phyloP scores from a whole-genome alignment of 2,329 filamentous ascomycete species.

The Zymoseptoria pseudotritici region DNA sequence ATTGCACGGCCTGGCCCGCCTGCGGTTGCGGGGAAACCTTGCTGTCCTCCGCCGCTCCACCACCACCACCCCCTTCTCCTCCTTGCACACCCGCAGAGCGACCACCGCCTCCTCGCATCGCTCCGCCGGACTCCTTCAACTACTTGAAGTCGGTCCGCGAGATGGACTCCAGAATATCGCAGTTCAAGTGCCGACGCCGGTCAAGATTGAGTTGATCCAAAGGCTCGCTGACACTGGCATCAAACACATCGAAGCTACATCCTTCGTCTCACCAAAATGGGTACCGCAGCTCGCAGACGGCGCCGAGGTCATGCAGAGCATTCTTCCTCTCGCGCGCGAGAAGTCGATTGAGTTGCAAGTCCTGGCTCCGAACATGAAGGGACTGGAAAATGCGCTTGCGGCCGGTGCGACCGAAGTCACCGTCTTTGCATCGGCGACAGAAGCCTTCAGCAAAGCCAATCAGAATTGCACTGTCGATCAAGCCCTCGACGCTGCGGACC shows the following conservation, averaged over 20 bases:
- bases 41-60: not conserved
- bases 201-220: conserved; percentile 44
- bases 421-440: conserved; percentile 37
- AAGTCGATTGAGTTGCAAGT: conserved; percentile 26
- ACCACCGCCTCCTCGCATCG: conserved; percentile 10
- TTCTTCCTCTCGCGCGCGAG: conserved; percentile 6
- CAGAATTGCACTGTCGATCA: conserved; percentile 36
- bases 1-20: not conserved
- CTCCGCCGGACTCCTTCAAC: conserved; percentile 29
- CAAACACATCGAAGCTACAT: conserved; percentile 46
- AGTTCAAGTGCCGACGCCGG: conserved; percentile 40
- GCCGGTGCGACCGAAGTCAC: conserved; percentile 33
- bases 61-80: not conserved
- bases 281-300: conserved; percentile 40
- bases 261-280: conserved; percentile 48
- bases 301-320: conserved; percentile 12
- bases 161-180: conserved; percentile 50
- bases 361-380: conserved; percentile 36
- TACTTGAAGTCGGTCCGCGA: conserved; percentile 48
- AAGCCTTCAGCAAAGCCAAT: conserved; percentile 38
- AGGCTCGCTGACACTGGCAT: conserved; percentile 42
- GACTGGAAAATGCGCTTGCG: conserved; percentile 50
- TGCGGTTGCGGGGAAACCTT: not conserved
- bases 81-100: not conserved
- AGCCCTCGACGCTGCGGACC: conserved; percentile 29